A percentile compares a stretch with the other conserved stretches of the same genome.
Evolutionary conservation across 768 basidiomycete genomes (phyloP).

Genomic region (Suillus sp.): DNA sequence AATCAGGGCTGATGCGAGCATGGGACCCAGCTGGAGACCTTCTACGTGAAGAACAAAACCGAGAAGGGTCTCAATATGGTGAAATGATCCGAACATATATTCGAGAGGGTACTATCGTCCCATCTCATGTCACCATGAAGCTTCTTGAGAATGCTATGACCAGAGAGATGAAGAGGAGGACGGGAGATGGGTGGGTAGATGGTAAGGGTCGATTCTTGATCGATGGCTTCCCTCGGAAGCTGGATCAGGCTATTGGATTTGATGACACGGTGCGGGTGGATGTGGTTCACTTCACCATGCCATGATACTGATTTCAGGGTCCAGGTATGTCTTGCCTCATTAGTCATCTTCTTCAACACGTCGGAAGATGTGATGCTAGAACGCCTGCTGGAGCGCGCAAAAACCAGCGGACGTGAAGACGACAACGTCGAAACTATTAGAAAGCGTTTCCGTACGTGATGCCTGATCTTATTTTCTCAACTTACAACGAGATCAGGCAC

Average conservation of each 20-base stretch:
- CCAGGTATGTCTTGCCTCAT: constrained; percentile 78
- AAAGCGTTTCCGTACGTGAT: constrained; percentile 89
- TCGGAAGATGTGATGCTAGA: constrained; percentile 85
- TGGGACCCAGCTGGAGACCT: constrained; percentile 84
- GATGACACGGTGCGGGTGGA: constrained; percentile 70
- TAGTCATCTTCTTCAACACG: constrained; percentile 85
- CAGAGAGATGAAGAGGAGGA: constrained; percentile 49
- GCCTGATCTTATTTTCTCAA: not conserved
- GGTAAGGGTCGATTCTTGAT: constrained; percentile 88
- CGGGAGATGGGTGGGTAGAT: constrained; percentile 61
- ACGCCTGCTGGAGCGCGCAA: constrained; percentile 84
- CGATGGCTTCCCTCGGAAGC: constrained; percentile 97
- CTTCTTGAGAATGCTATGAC: constrained; percentile 92
- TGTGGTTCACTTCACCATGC: not conserved
- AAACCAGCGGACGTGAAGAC: constrained; percentile 95
- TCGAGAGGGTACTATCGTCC: constrained; percentile 90
- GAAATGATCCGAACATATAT: constrained; percentile 86
- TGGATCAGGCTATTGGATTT: constrained; percentile 95
- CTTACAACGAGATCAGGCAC: constrained; percentile 5
- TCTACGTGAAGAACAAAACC: constrained; percentile 89
- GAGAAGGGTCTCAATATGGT: constrained; percentile 82
- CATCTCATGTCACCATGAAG: constrained; percentile 95
- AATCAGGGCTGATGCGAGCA: constrained; percentile 1
- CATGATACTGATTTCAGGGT: constrained; percentile 3
- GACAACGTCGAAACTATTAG: constrained; percentile 93